Conservation (phyloP, 1,139 yeast species). For the Tardiomyces blankii region DNA sequence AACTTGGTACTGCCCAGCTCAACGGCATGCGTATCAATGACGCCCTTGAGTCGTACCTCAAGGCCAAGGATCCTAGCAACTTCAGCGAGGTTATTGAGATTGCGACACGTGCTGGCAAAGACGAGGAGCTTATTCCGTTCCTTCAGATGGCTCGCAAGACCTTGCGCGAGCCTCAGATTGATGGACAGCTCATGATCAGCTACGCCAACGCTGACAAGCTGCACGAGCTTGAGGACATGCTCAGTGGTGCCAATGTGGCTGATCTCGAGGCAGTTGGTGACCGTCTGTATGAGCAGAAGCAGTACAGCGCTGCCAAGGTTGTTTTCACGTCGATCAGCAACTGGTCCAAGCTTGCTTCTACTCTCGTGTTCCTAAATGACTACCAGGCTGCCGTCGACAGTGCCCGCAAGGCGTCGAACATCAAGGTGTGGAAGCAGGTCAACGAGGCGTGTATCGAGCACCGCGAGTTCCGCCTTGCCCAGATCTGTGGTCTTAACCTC, state of each 20-base stretch:
- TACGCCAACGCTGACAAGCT: slow-evolving; percentile 73
- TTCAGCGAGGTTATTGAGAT: slow-evolving; percentile 89
- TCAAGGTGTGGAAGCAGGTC: slow-evolving; percentile 94
- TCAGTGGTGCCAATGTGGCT: slow-evolving; percentile 85
- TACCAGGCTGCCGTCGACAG: slow-evolving; percentile 97
- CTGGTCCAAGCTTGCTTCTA: slow-evolving; percentile 91
- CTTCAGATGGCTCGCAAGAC: slow-evolving; percentile 91
- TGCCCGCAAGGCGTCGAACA: slow-evolving; percentile 95
- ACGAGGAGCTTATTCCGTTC: slow-evolving; percentile 81
- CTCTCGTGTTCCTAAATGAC: slow-evolving; percentile 82
- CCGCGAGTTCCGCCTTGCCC: slow-evolving; percentile 92
- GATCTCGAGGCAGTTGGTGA: slow-evolving; percentile 90
- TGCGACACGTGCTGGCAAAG: slow-evolving; percentile 93
- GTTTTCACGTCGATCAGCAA: slow-evolving; percentile 80
- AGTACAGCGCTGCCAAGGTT: slow-evolving; percentile 88
- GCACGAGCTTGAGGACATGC: slow-evolving; percentile 72
- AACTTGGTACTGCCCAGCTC: slow-evolving; percentile 91
- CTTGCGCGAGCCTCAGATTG: slow-evolving; percentile 83
- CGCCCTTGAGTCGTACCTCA: slow-evolving; percentile 73
- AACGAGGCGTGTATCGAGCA: slow-evolving; percentile 93
- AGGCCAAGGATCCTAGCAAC: slow-evolving; percentile 85
- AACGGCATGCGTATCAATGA: slow-evolving; percentile 89
- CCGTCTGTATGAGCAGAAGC: slow-evolving; percentile 66
- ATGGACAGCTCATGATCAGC: slow-evolving; percentile 80
- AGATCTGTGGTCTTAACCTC: slow-evolving; percentile 95